These are phyloP conservation scores for Helicostylum pulchrum DNA, from an alignment of 192 early-diverging fungal genomes.

Conservation along the genomic window DNA sequence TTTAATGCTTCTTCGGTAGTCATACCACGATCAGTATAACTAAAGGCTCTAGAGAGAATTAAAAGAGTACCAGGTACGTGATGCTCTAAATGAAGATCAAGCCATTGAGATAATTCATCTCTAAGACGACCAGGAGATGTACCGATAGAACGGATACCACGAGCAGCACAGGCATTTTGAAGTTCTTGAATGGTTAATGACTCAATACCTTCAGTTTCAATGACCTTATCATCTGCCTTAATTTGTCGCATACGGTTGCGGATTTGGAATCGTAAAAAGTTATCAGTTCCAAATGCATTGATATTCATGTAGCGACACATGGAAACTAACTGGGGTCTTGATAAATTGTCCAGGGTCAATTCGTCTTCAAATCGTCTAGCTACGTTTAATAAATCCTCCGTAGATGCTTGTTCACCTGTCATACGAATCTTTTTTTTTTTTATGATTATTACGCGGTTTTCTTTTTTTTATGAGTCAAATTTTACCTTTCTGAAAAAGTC, in stretches of 20 bases:
- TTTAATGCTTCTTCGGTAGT: slow-evolving; percentile 79
- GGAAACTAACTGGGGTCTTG: slow-evolving; percentile 90
- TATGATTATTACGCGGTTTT: not conserved
- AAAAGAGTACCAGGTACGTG: slow-evolving; percentile 88
- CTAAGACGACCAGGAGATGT: slow-evolving; percentile 88
- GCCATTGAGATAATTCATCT: slow-evolving; percentile 87
- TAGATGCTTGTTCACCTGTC: slow-evolving; percentile 77
- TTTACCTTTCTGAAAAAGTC: slow-evolving; percentile 76
- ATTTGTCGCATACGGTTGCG: slow-evolving; percentile 83
- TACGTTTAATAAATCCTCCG: slow-evolving; percentile 77
- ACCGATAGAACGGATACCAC: slow-evolving; percentile 87
- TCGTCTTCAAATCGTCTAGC: slow-evolving; percentile 92
- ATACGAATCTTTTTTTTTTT: slow-evolving; percentile 60
- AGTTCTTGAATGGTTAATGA: slow-evolving; percentile 84
- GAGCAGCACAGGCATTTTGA: slow-evolving; percentile 80
- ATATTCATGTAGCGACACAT: slow-evolving; percentile 95
- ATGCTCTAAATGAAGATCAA: slow-evolving; percentile 90
- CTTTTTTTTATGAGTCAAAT: not conserved
- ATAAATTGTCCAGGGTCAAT: slow-evolving; percentile 88
- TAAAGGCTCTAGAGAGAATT: slow-evolving; percentile 87
- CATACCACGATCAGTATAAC: slow-evolving; percentile 55
- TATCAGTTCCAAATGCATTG: slow-evolving; percentile 97
- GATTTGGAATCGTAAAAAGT: slow-evolving; percentile 90
- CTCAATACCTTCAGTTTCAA: slow-evolving; percentile 84
- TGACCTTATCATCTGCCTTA: slow-evolving; percentile 85